Base-by-base conservation (phyloP, 1,284 basidiomycete species). In the Sporisorium sorghi region DNA sequence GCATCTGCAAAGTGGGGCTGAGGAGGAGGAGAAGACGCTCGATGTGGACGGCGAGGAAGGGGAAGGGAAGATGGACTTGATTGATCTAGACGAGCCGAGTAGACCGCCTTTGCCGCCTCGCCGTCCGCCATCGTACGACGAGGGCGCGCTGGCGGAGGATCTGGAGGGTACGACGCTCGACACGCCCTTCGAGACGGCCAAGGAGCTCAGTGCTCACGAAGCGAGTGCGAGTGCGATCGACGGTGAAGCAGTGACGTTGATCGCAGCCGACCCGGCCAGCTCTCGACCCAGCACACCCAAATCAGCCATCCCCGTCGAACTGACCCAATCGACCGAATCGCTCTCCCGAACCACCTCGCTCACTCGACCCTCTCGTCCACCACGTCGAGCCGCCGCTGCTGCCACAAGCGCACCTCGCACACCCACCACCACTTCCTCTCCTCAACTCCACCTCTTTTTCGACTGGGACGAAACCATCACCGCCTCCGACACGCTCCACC, bases 391-490 rank as follows among this genome's bases (percentile, higher is more conserved):
- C 19, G 37, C 54, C 21, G 47, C 58, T 7, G 33, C 58, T 8
- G 28, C 49, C 35, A 17, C 21, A 17, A 1, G 2, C 5, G 12
- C 32, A 12, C 40, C 52, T 3, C 26, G 26, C 40, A 42, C 49
- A 2, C 37, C 54, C 9, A 39, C 47, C 5, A 40, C 46, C 3
- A 35, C 57, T 7, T 12, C 56, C 24, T 0, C 17, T 6, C 49
- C 72, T 2, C 28, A n/a, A 39, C 23, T 75, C 28, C 48, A 73
- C 19, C 50, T 83, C 12, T 67, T 83, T 12, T 54, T 82, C 44
- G 83, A 84, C 63, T 84, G 78, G 78, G 83, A 84, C 73, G 83
- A 82, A 58, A 84, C 81, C 5, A 77, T 84, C 49, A 79, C 79
- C 2, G n/a, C 58, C 15, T 40, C 62, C 46, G 83, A 84, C 46